These are phyloP conservation scores for Nemania sp. DNA, from an alignment of 2,329 filamentous ascomycete species.

Conservation along the genomic window DNA sequence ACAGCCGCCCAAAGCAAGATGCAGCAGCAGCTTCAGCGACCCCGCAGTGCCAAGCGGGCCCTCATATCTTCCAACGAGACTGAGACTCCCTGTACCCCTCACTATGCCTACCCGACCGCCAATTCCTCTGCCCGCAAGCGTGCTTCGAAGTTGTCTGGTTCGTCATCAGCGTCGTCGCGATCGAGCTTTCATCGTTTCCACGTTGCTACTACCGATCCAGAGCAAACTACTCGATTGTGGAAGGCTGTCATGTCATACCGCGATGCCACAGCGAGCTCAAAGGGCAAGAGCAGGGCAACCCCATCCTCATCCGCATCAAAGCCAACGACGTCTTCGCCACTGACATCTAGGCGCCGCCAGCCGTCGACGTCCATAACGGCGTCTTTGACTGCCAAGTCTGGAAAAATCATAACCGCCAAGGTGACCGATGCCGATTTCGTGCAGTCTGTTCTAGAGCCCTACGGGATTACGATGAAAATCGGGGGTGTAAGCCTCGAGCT, in stretches of 20 bases:
- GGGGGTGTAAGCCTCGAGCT: neutral
- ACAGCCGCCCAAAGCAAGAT: no score
- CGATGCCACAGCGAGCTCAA: neutral
- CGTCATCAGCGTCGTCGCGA: neutral
- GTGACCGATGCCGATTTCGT: constrained; percentile 7
- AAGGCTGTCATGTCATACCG: neutral
- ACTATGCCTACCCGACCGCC: no score
- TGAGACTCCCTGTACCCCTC: no score
- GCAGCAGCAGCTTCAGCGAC: no score
- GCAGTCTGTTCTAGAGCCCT: constrained; percentile 6
- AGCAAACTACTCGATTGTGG: constrained; percentile 14
- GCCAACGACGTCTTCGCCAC: neutral
- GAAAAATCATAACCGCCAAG: neutral
- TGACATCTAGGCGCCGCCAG: neutral
- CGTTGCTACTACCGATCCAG: constrained; percentile 12
- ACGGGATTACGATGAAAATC: constrained; percentile 5
- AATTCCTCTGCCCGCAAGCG: neutral
- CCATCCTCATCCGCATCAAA: neutral
- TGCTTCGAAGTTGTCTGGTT: neutral
- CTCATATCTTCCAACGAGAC: no score
- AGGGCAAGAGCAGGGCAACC: neutral
- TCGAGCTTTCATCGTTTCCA: neutral
- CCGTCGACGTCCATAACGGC: neutral
- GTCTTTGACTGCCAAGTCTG: neutral
- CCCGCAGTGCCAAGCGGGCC: no score